Conservation (phyloP, 73 alveolate species). For the Uronychia setigera region DNA sequence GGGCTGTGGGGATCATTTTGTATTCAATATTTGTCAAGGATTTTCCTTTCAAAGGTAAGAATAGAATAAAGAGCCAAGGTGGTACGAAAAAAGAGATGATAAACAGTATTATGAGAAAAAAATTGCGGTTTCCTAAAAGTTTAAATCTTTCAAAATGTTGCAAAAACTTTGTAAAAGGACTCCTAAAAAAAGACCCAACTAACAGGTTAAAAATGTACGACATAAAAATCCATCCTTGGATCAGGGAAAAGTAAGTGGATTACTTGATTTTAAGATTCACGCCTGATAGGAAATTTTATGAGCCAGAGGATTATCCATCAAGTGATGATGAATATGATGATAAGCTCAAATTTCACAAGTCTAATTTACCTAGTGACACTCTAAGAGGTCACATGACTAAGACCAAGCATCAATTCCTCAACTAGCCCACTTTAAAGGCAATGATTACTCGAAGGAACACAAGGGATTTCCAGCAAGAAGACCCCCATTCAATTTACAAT, state of each 20-base stretch:
- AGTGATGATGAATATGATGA: background rate
- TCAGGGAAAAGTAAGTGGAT: background rate
- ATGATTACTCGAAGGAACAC: background rate
- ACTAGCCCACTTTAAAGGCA: background rate
- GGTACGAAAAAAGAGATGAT: background rate
- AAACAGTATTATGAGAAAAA: background rate
- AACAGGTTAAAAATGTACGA: background rate
- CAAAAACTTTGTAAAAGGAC: background rate
- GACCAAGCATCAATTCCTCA: background rate
- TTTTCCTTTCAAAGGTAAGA: slow-evolving; percentile 71
- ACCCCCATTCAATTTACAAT: background rate
- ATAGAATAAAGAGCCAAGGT: slow-evolving; percentile 1
- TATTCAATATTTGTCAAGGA: slow-evolving; percentile 59
- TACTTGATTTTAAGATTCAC: background rate
- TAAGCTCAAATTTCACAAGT: no score
- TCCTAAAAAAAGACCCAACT: background rate
- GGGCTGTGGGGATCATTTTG: slow-evolving; percentile 81
- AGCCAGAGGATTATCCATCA: background rate
- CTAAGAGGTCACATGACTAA: background rate
- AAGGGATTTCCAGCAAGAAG: no score
- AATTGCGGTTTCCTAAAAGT: background rate
- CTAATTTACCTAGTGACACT: background rate
- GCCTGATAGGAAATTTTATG: background rate
- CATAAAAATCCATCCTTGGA: background rate
- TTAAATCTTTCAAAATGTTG: background rate